Base-by-base conservation (phyloP, 345 rosid species). In the Lepidium aucheri region DNA sequence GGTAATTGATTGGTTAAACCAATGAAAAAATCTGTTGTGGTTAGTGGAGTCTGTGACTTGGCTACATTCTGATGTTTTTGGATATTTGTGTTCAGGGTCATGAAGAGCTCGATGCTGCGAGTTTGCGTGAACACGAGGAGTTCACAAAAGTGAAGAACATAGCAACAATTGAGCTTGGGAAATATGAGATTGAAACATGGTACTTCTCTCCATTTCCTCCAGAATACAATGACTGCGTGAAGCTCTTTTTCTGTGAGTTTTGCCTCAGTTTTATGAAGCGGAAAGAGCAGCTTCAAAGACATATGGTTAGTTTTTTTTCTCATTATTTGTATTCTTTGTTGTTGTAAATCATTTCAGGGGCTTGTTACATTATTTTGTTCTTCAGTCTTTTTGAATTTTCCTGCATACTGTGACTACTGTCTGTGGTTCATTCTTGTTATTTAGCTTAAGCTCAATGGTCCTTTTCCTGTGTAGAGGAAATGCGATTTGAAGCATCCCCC, bases 121-220 rank as follows among this genome's bases (percentile, higher is more conserved):
- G 99, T 71, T 82, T 94, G 76, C 96, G 97, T 55, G 99, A 95
- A 60, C 99, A 95, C 50, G 99, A 95, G 77, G 99, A 95, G 66
- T 95, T 95, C 69, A 95, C 99, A 8, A 95, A 95, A 81, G 99
- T 95, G 49, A 95, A 95, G 74, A 95, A 95, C 78, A 91, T 95
- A 52, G 97, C 96, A 11, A 91, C 97, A 38, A 87, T 95, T 55
- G 99, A 91, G 77, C 97, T 95, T 70, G 99, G 99, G 73, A 87
- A 95, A 72, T 95, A 95, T 64, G 99, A 95, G 79, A 95, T 95
- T 42, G 99, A 95, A 82, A 95, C 99, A 3, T 95, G 99, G 99
- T 95, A 95, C 80, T 95, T 95, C 82, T 95, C 99, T 22, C 99
- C 99, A 9, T 95, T 95, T 71, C 99, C 96, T 3, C 96, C 99